phyloP scores from a whole-genome alignment of 2,329 filamentous ascomycete species.

The Paecilomyces dactylethromorphus region DNA sequence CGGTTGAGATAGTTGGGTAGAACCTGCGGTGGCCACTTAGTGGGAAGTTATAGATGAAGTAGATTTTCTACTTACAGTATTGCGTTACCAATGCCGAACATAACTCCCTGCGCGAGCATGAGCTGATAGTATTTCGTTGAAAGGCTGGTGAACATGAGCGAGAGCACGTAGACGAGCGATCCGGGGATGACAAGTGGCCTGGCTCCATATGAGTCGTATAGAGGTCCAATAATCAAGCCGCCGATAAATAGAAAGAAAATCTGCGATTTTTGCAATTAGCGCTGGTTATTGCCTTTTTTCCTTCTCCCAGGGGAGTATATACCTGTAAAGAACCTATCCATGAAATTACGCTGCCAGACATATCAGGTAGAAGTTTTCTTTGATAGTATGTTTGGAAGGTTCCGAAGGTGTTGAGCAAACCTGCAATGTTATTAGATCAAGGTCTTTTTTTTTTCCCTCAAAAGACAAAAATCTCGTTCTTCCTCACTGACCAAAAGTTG shows the following conservation, averaged over 20 bases:
- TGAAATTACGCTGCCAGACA: background rate
- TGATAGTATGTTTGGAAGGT: background rate
- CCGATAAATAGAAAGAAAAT: background rate
- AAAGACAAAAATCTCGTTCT: background rate
- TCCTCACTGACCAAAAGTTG: background rate
- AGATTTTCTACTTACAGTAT: background rate
- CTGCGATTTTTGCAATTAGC: background rate
- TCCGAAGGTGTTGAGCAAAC: background rate
- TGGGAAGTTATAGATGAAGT: background rate
- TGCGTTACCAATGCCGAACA: conserved; percentile 1
- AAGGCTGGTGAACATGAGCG: conserved; percentile 9
- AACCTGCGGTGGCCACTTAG: background rate
- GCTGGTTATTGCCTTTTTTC: background rate
- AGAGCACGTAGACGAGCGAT: background rate
- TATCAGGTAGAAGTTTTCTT: background rate
- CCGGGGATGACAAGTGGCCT: background rate
- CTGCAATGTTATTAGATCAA: background rate
- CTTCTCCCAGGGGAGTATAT: background rate
- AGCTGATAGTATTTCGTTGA: conserved; percentile 9
- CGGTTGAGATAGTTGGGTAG: background rate
- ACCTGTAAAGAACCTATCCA: background rate
- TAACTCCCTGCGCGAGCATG: conserved; percentile 3
- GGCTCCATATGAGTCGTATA: background rate
- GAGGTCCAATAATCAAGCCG: background rate
- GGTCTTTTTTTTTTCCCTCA: background rate